Evolutionary conservation across 2,329 filamentous ascomycete species (phyloP), one percentile per base, ranked within the genome.

Genomic region (Botrytis tulipae): DNA sequence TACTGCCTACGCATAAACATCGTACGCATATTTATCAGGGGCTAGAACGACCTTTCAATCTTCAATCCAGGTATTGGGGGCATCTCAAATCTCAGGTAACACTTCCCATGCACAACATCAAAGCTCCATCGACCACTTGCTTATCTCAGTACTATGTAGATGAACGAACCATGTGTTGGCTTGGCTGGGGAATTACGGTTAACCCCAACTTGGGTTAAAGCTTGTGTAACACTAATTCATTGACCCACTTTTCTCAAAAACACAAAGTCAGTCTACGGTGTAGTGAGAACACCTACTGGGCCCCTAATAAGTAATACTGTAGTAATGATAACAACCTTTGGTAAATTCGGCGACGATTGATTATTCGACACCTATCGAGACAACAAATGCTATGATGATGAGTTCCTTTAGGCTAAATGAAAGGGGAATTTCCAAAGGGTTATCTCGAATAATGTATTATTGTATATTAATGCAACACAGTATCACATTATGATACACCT

Each of bases 361-460:
- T 57, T 57, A 29, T 57, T 29, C 51, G 12, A 18, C 51, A 29
- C 18, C 51, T 7, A 8, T 29, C 14, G 51, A 57, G 51, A 57
- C 14, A 40, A 54, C 46, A 54, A 29, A n/a, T 54, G 8, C 4
- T 18, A 32, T 6, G 7, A 25, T 37, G 2, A 32, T 18, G 14
- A 2, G n/a, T 37, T 32, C 40, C n/a, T 61, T 70, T 62, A 70
- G 68, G 68, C 68, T 70, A 62, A 62, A 70, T 59, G 25, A 16
- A 61, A 70, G 20, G 68, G 54, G 8, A 37, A 46, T 20, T 59
- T 70, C 12, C 7, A 25, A 51, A 57, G n/a, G 32, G 40, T 32
- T 70, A 32, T 60, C 18, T 18, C 51, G 67, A 51, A 32, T n/a
- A 14, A 8, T 68, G 35, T 44, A 32, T 29, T n/a, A 14, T 12